phyloP scores from a whole-genome alignment of 1,139 yeast species.

The Lodderomyces parapsilosis region DNA sequence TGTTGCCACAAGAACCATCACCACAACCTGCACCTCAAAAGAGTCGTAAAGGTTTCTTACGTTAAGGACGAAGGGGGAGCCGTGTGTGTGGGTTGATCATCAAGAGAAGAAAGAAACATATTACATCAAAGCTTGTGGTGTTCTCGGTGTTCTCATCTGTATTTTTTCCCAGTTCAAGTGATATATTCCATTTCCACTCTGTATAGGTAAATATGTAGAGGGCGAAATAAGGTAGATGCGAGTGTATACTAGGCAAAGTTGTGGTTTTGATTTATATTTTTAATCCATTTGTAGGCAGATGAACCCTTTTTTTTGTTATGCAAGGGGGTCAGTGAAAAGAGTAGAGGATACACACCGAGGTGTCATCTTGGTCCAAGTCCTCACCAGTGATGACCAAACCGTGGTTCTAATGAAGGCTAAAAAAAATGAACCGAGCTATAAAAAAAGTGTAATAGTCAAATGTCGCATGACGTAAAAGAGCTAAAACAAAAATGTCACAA shows the following conservation, averaged over 20 bases:
- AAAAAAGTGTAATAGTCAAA: not conserved
- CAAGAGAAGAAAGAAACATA: too few relatives aligned
- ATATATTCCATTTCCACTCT: not conserved
- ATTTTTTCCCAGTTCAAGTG: not conserved
- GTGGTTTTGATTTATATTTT: not conserved
- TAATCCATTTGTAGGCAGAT: not conserved
- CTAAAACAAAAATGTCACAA: not conserved
- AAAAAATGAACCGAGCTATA: not conserved
- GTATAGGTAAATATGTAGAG: not conserved
- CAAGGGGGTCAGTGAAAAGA: too few relatives aligned
- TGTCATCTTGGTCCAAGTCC: too few relatives aligned
- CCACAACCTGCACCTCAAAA: slow-evolving; percentile 42
- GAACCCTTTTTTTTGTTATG: not conserved
- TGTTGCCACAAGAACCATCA: slow-evolving; percentile 57
- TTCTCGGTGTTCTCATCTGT: too few relatives aligned
- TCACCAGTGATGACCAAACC: not conserved
- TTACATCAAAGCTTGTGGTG: not conserved
- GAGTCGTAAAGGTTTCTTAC: slow-evolving; percentile 56
- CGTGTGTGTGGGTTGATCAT: too few relatives aligned
- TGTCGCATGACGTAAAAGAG: slow-evolving; percentile 1
- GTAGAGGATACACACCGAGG: too few relatives aligned
- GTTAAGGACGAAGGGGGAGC: slow-evolving; percentile 24
- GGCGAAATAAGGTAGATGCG: not conserved
- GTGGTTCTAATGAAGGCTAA: not conserved
- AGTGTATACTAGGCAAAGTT: not conserved